Evolutionary conservation across 169 alveolate genomes (phyloP).

Genomic region (Plasmodium reichenowi): DNA sequence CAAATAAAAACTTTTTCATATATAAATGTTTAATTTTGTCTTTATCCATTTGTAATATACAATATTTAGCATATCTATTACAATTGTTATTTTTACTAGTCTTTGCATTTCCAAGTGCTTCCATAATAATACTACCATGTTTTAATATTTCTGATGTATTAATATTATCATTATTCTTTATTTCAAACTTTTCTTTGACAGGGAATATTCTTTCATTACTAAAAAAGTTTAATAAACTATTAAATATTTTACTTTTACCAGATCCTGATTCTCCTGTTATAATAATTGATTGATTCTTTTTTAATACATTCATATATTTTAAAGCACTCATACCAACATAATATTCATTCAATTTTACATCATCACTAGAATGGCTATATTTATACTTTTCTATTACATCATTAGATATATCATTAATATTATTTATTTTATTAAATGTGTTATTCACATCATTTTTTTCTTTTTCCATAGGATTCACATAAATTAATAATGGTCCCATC

Average conservation of each 20-base stretch:
- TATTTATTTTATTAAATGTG: not conserved
- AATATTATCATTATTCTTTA: not conserved
- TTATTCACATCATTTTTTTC: too few relatives aligned
- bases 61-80: conserved; percentile 37
- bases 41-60: conserved; percentile 23
- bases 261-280: conserved; percentile 96
- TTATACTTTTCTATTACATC: conserved; percentile 33
- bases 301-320: conserved; percentile 27
- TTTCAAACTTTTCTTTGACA: not conserved
- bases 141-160: conserved; percentile 12
- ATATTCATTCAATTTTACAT: conserved; percentile 28
- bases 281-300: conserved; percentile 89
- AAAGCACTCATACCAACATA: conserved; percentile 27
- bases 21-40: conserved; percentile 8
- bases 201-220: conserved; percentile 62
- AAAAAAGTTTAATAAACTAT: conserved; percentile 89
- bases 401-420: not conserved
- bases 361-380: not conserved
- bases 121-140: conserved; percentile 16
- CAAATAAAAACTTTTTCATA: conserved; percentile 36
- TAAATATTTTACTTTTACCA: conserved; percentile 95
- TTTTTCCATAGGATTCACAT: conserved; percentile 26
- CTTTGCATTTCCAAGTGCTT: conserved; percentile 54
- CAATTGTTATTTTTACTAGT: conserved; percentile 48
- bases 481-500: conserved; percentile 68